Evolutionary conservation across 768 basidiomycete genomes (phyloP).

Genomic region (Fistulinella prunicolor): DNA sequence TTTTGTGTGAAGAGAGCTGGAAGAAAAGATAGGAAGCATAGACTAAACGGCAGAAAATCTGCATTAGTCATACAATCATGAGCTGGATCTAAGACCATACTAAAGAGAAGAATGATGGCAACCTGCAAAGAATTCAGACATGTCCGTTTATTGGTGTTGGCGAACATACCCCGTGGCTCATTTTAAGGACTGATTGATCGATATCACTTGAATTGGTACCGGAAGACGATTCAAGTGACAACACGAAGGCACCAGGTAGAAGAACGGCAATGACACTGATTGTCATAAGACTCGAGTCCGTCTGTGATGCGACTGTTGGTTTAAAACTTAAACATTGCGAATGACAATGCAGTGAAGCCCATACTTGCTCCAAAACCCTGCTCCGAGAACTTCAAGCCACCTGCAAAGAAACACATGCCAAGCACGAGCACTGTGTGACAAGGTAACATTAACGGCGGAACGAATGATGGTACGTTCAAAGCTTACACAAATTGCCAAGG

Average conservation of each 20-base stretch:
- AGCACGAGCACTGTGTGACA: conserved; percentile 65
- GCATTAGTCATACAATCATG: neutral
- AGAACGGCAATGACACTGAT: conserved; percentile 79
- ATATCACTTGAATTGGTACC: conserved; percentile 18
- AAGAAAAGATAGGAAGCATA: conserved; percentile 75
- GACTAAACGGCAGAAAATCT: conserved; percentile 42
- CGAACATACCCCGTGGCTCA: conserved; percentile 70
- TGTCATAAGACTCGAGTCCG: conserved; percentile 70
- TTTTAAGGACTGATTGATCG: conserved; percentile 55
- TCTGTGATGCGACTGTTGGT: conserved; percentile 62
- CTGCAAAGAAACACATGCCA: conserved; percentile 84
- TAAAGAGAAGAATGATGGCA: conserved; percentile 72
- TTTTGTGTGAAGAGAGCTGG: conserved; percentile 75
- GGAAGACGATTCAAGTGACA: conserved; percentile 40
- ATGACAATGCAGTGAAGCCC: conserved; percentile 18
- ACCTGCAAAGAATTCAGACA: conserved; percentile 43
- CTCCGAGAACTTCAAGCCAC: conserved; percentile 71
- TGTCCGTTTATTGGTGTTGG: neutral
- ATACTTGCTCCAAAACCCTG: conserved; percentile 73
- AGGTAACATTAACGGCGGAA: neutral
- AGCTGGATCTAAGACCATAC: conserved; percentile 39
- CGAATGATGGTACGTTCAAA: neutral
- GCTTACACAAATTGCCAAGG: conserved; percentile 67
- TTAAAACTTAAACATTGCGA: neutral
- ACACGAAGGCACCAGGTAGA: conserved; percentile 74